phyloP scores from a whole-genome alignment of 108 stramenopile species.

The Nitzschia sp. region DNA sequence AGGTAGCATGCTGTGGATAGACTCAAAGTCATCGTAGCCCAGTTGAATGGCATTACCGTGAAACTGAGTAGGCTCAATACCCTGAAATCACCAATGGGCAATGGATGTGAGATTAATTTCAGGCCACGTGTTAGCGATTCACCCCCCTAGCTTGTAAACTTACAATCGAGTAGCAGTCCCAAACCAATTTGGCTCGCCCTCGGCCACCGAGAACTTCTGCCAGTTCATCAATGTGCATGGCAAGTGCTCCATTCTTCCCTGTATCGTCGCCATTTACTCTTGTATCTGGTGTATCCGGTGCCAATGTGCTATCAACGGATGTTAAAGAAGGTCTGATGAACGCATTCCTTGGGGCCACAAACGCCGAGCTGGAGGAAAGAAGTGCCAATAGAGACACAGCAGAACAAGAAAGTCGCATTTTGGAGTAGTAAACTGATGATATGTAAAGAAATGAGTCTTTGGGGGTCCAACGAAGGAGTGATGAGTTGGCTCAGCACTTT shows the following conservation, averaged over 20 bases:
- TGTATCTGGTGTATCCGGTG: constrained; percentile 4
- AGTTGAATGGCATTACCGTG: constrained; percentile 24
- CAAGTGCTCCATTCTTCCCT: constrained; percentile 40
- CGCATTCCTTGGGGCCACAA: neutral
- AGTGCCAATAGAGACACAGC: neutral
- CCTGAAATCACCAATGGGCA: neutral
- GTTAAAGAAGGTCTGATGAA: neutral
- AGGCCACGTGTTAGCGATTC: neutral
- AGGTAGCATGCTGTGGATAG: constrained; percentile 44
- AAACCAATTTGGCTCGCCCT: constrained; percentile 64
- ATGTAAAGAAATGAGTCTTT: too few relatives aligned
- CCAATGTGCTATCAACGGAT: neutral
- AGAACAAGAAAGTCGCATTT: too few relatives aligned
- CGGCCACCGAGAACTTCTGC: constrained; percentile 50
- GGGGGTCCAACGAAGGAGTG: too few relatives aligned
- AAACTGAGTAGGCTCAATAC: constrained; percentile 60
- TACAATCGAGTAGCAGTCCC: constrained; percentile 75
- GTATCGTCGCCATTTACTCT: neutral
- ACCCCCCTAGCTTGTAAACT: neutral
- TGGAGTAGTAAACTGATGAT: too few relatives aligned
- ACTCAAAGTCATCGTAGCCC: constrained; percentile 32
- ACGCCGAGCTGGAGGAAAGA: neutral
- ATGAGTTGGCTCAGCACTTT: too few relatives aligned
- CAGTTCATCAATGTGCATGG: constrained; percentile 69
- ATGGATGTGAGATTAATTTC: neutral